Evolutionary conservation across 768 basidiomycete genomes (phyloP).

Genomic region (Dioszegia crocea): DNA sequence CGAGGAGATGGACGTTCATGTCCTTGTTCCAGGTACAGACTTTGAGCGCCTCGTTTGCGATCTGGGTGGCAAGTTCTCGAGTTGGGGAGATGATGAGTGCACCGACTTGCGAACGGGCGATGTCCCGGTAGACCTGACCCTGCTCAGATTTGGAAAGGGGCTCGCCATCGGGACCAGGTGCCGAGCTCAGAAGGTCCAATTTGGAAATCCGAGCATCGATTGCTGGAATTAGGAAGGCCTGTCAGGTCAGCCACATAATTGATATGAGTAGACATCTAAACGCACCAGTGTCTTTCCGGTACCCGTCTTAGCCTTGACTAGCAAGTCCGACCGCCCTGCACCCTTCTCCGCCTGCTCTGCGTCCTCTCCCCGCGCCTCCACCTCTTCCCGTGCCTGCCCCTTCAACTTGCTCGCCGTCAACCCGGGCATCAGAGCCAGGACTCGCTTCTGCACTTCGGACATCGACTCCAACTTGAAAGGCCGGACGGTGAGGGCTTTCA

Average conservation of each 20-base stretch:
- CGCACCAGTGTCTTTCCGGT: slow-evolving; percentile 74
- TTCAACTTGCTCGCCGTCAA: slow-evolving; percentile 51
- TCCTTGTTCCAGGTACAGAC: slow-evolving; percentile 61
- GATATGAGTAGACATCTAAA: not conserved
- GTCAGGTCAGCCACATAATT: not conserved
- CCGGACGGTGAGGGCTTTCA: slow-evolving; percentile 60
- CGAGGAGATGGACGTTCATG: slow-evolving; percentile 68
- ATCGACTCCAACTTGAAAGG: slow-evolving; percentile 69
- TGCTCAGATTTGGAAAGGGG: slow-evolving; percentile 20
- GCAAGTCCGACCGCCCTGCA: slow-evolving; percentile 57
- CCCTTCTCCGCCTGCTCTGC: slow-evolving; percentile 9
- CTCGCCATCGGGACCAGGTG: slow-evolving; percentile 54
- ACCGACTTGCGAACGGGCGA: slow-evolving; percentile 58
- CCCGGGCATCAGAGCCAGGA: slow-evolving; percentile 69
- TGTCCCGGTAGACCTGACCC: slow-evolving; percentile 16
- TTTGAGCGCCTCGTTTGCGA: slow-evolving; percentile 73
- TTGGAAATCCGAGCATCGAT: slow-evolving; percentile 68
- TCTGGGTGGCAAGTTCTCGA: slow-evolving; percentile 82
- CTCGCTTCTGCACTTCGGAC: slow-evolving; percentile 76
- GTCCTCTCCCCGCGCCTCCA: slow-evolving; percentile 18
- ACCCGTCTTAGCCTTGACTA: slow-evolving; percentile 83
- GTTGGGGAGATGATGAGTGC: slow-evolving; percentile 82
- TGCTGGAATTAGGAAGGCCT: slow-evolving; percentile 78
- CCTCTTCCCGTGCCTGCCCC: slow-evolving; percentile 19
- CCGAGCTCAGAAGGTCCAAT: slow-evolving; percentile 55